A percentile compares a stretch with the other conserved stretches of the same genome.
Evolutionary conservation across 208 protist species (phyloP).

Genomic region (Jaenimonas drosophilae): DNA sequence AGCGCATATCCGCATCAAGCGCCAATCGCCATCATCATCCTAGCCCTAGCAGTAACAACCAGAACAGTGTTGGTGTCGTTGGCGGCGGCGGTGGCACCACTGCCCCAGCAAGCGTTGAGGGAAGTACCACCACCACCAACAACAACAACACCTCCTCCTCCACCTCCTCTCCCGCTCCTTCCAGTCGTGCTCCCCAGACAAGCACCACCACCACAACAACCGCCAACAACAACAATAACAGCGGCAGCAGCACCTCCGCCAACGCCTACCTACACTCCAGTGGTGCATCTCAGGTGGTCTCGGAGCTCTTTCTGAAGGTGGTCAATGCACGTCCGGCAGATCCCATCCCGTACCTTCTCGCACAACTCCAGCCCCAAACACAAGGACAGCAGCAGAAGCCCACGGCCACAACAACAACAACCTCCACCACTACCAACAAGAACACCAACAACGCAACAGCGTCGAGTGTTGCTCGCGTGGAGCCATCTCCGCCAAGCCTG

Average conservation of each 20-base stretch:
- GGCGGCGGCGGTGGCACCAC: too few species aligned
- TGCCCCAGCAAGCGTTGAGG: too few species aligned
- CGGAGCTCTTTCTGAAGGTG: slow-evolving; percentile 34
- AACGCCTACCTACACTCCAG: slow-evolving; percentile 7
- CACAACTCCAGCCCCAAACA: slow-evolving; percentile 11
- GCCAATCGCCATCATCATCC: too few species aligned
- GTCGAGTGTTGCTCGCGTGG: too few species aligned
- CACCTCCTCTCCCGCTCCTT: slow-evolving; percentile 5
- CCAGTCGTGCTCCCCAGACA: neutral
- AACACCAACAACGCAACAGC: too few species aligned
- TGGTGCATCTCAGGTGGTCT: slow-evolving; percentile 16
- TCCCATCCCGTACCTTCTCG: slow-evolving; percentile 24
- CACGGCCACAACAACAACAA: neutral
- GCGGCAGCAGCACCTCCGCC: slow-evolving; percentile 5
- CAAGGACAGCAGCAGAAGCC: too few species aligned
- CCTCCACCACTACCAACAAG: too few species aligned
- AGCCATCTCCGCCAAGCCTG: too few species aligned
- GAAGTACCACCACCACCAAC: too few species aligned
- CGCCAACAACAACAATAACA: slow-evolving; percentile 5
- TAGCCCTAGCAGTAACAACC: too few species aligned
- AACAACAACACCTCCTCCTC: slow-evolving; percentile 4
- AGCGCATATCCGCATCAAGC: too few species aligned
- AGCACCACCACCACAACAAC: neutral
- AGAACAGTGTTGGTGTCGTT: too few species aligned
- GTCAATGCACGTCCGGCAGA: slow-evolving; percentile 32